Evolutionary conservation across 495 filamentous ascomycete genomes (phyloP).

Genomic region (Hypoxylon fragiforme): DNA sequence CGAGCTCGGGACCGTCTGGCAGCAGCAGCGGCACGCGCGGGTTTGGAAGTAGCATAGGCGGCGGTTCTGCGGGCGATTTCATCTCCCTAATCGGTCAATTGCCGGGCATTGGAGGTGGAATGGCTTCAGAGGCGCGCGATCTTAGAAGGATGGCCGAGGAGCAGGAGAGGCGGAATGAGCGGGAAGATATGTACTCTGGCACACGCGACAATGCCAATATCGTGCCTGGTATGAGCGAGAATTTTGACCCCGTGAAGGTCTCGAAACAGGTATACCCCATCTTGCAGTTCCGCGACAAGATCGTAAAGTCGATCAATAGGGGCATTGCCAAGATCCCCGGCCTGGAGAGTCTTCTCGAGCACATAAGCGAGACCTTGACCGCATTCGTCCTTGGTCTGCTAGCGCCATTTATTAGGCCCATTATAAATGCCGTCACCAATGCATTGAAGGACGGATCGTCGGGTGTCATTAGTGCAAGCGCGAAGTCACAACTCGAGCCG

Average conservation of each 20-base stretch:
- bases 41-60: constrained; percentile 43
- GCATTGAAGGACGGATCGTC: constrained; percentile 82
- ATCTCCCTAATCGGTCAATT: constrained; percentile 74
- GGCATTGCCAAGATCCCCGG: constrained; percentile 93
- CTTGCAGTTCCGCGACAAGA: constrained; percentile 88
- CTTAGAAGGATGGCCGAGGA: constrained; percentile 76
- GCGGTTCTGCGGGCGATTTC: constrained; percentile 56
- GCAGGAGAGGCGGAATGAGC: constrained; percentile 66
- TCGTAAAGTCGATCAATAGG: constrained; percentile 78
- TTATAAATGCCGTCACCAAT: constrained; percentile 85
- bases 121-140: constrained; percentile 74
- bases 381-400: constrained; percentile 87
- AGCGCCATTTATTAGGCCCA: constrained; percentile 84
- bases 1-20: constrained; percentile 45
- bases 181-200: constrained; percentile 21
- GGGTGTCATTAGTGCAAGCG: constrained; percentile 75
- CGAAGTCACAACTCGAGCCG: constrained; percentile 83
- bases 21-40: constrained; percentile 38
- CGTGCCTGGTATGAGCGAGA: constrained; percentile 69
- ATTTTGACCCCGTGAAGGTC: constrained; percentile 81
- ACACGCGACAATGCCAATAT: constrained; percentile 48
- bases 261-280: constrained; percentile 90
- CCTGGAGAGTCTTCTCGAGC: constrained; percentile 81
- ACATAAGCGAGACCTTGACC: constrained; percentile 87
- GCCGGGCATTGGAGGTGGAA: constrained; percentile 70